Evolutionary conservation across 257 asterid genomes (phyloP).

Genomic region (Plectranthus barbatus): DNA sequence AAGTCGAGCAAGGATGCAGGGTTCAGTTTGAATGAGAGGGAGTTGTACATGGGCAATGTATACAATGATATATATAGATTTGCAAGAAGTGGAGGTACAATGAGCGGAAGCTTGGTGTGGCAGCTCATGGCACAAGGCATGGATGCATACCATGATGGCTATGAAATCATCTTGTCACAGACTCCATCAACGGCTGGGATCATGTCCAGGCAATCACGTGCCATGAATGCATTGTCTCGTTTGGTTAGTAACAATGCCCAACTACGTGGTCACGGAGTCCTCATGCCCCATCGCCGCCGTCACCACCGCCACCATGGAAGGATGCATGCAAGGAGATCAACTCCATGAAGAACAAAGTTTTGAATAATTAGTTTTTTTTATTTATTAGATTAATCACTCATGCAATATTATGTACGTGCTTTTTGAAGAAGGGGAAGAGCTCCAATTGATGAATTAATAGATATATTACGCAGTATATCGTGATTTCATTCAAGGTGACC

Average conservation of each 20-base stretch:
- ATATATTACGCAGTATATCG: no score
- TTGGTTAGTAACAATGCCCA: slow-evolving; percentile 3
- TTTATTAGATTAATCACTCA: neutral
- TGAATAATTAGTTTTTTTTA: no score
- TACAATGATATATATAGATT: slow-evolving; percentile 36
- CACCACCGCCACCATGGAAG: neutral
- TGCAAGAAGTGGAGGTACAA: slow-evolving; percentile 59
- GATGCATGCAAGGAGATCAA: neutral
- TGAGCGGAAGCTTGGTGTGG: slow-evolving; percentile 76
- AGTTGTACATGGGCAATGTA: slow-evolving; percentile 37
- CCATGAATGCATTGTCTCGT: slow-evolving; percentile 42
- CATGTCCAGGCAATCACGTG: slow-evolving; percentile 50
- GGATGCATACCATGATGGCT: slow-evolving; percentile 61
- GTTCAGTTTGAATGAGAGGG: slow-evolving; percentile 26
- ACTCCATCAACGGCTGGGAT: slow-evolving; percentile 46
- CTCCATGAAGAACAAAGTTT: neutral
- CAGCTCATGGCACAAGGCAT: slow-evolving; percentile 61
- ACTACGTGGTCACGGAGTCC: neutral
- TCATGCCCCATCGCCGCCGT: neutral
- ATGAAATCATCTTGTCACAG: slow-evolving; percentile 37
- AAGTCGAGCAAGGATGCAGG: slow-evolving; percentile 56
- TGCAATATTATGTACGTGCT: neutral
- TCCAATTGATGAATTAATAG: no score
- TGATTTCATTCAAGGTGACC: no score
- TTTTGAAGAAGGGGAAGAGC: no score